Conservation (phyloP, 768 basidiomycete genomes). For the Sarcodon aspratus region DNA sequence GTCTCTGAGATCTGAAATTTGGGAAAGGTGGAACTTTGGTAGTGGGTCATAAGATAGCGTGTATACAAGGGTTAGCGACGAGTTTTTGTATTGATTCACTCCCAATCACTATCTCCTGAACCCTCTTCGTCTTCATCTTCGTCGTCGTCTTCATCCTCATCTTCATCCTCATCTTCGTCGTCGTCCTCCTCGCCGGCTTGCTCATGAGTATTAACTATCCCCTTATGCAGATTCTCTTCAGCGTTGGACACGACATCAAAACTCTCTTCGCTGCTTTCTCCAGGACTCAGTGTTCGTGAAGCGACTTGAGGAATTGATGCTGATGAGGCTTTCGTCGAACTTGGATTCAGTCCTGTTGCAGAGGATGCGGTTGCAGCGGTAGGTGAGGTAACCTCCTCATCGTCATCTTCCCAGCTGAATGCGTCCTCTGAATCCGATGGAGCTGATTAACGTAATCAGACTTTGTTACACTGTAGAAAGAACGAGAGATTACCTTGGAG, state of each 20-base stretch:
- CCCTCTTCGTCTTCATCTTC: conserved; percentile 5
- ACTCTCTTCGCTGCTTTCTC: conserved; percentile 22
- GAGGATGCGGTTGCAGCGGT: conserved; percentile 4
- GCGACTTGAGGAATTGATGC: not conserved
- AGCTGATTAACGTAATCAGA: conserved; percentile 20
- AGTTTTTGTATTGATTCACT: conserved; percentile 3
- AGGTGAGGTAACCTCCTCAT: conserved; percentile 44
- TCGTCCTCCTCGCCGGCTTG: conserved; percentile 5
- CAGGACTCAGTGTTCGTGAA: conserved; percentile 11
- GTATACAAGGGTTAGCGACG: no score
- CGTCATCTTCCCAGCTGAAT: conserved; percentile 88
- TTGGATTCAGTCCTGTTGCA: not conserved
- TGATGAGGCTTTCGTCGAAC: not conserved
- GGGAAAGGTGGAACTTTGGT: no score
- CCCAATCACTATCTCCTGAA: conserved; percentile 13
- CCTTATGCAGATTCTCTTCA: conserved; percentile 3
- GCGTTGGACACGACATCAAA: conserved; percentile 22
- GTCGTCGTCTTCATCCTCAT: conserved; percentile 5
- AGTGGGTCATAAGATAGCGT: no score
- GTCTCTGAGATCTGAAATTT: no score
- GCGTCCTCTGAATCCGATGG: conserved; percentile 69
- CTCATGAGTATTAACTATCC: conserved; percentile 3
- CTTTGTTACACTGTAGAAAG: not conserved
- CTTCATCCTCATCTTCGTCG: conserved; percentile 16
- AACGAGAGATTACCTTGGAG: conserved; percentile 43